Conservation (phyloP, 23 red algal species). For the Pyropia haitanensis region DNA sequence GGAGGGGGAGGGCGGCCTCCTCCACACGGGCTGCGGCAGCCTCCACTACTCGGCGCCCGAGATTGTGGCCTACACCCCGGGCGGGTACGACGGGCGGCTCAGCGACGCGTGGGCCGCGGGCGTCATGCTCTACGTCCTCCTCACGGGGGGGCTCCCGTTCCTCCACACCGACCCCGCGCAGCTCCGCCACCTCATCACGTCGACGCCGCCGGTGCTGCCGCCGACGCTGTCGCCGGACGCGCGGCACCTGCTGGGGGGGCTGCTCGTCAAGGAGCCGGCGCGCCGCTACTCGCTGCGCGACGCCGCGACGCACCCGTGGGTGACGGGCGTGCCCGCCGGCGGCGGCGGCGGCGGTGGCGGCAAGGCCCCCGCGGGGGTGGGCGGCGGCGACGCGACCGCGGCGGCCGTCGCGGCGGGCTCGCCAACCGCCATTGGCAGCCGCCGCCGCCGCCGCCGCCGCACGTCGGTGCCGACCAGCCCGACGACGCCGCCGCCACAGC, state of each 20-base stretch:
- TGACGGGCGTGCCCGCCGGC: background rate
- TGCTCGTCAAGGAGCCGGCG: constrained; percentile 25
- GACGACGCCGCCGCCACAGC: too few relatives aligned
- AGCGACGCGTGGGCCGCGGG: constrained; percentile 68
- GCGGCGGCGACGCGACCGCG: too few relatives aligned
- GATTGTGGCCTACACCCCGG: constrained; percentile 51
- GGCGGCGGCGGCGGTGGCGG: too few relatives aligned
- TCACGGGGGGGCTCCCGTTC: constrained; percentile 63
- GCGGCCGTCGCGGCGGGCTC: too few relatives aligned
- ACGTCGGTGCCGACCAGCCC: too few relatives aligned
- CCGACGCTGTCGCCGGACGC: constrained; percentile 32
- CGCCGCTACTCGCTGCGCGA: constrained; percentile 42
- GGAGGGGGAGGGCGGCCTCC: constrained; percentile 23
- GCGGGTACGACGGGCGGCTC: constrained; percentile 50
- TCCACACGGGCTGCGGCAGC: constrained; percentile 51
- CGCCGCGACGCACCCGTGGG: constrained; percentile 46
- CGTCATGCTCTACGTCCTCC: constrained; percentile 49
- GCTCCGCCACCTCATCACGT: constrained; percentile 40
- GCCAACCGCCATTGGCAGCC: too few relatives aligned
- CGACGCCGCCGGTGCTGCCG: constrained; percentile 28
- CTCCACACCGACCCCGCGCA: constrained; percentile 30
- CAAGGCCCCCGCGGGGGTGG: too few relatives aligned
- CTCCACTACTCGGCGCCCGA: constrained; percentile 88
- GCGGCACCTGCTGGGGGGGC: constrained; percentile 24
- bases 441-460: too few relatives aligned